Percentiles rank a stretch among this genome's conserved stretches.
These are phyloP conservation scores for Acer campestre DNA, from an alignment of 345 rosid genomes.

Conservation along the genomic window DNA sequence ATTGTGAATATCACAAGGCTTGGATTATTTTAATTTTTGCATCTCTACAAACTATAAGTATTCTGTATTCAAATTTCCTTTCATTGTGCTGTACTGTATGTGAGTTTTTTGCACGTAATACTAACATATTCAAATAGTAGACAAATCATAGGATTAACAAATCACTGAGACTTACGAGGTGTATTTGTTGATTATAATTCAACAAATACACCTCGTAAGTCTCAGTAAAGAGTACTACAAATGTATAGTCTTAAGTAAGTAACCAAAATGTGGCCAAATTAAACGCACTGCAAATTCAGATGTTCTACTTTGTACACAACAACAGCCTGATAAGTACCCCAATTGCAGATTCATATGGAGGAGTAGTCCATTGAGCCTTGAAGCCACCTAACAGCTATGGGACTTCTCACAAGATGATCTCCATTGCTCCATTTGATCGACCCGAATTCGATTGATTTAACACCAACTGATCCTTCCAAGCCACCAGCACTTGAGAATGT, in stretches of 20 bases:
- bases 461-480: constrained; percentile 34
- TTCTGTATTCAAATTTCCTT: too few species aligned
- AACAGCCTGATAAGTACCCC: background rate
- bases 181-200: too few species aligned
- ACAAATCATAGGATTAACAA: too few species aligned
- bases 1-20: too few species aligned
- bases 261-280: background rate
- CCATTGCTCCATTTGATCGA: constrained; percentile 85
- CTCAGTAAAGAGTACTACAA: background rate
- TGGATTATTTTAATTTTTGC: too few species aligned
- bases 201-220: background rate
- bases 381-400: constrained; percentile 64
- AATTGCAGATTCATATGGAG: constrained; percentile 28
- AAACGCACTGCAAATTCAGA: background rate
- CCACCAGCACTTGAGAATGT: constrained; percentile 47
- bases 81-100: too few species aligned
- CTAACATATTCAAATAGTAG: too few species aligned
- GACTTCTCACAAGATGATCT: constrained; percentile 67
- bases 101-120: too few species aligned
- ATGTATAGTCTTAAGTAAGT: background rate
- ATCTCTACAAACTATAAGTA: too few species aligned
- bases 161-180: too few species aligned
- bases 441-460: constrained; percentile 49
- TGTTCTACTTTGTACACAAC: background rate
- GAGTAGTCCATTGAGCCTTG: constrained; percentile 38